Evolutionary conservation across 2,329 filamentous ascomycete species (phyloP).

Genomic region (Pezicula neosporulosa): DNA sequence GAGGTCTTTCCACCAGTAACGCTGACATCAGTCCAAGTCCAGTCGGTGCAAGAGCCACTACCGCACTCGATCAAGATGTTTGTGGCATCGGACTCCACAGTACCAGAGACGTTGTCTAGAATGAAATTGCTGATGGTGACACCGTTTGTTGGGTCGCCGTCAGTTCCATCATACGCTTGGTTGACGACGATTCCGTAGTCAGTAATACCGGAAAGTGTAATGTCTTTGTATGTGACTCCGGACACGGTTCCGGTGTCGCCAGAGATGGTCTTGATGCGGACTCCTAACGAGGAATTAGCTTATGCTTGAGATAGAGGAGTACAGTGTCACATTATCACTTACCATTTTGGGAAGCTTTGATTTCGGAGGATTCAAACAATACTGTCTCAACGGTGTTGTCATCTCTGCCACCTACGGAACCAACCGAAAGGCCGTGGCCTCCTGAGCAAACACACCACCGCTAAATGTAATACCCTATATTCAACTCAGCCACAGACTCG

Average conservation of each 20-base stretch:
- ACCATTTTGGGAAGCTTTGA: slow-evolving; percentile 48
- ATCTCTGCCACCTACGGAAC: slow-evolving; percentile 48
- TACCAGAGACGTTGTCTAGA: slow-evolving; percentile 38
- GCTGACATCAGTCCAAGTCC: slow-evolving; percentile 39
- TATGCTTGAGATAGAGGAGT: not conserved
- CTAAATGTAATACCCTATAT: slow-evolving; percentile 28
- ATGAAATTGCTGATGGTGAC: slow-evolving; percentile 46
- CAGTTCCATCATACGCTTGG: slow-evolving; percentile 47
- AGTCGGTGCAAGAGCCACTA: slow-evolving; percentile 23
- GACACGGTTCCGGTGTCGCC: slow-evolving; percentile 47
- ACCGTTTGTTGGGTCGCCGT: slow-evolving; percentile 39
- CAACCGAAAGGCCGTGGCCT: slow-evolving; percentile 48
- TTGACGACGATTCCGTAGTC: slow-evolving; percentile 51
- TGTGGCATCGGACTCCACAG: slow-evolving; percentile 28
- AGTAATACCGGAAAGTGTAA: slow-evolving; percentile 44
- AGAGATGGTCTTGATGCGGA: slow-evolving; percentile 54
- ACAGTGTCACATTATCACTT: slow-evolving; percentile 20
- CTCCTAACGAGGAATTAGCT: slow-evolving; percentile 40
- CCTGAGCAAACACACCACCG: slow-evolving; percentile 19
- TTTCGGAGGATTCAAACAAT: slow-evolving; percentile 40
- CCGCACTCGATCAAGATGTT: slow-evolving; percentile 51
- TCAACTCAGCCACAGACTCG: slow-evolving; percentile 37
- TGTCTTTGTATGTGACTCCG: slow-evolving; percentile 47
- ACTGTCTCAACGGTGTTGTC: slow-evolving; percentile 50
- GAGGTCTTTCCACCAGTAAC: slow-evolving; percentile 47